phyloP scores from a whole-genome alignment of 345 rosid genomes.

The Sisymbrium irio region DNA sequence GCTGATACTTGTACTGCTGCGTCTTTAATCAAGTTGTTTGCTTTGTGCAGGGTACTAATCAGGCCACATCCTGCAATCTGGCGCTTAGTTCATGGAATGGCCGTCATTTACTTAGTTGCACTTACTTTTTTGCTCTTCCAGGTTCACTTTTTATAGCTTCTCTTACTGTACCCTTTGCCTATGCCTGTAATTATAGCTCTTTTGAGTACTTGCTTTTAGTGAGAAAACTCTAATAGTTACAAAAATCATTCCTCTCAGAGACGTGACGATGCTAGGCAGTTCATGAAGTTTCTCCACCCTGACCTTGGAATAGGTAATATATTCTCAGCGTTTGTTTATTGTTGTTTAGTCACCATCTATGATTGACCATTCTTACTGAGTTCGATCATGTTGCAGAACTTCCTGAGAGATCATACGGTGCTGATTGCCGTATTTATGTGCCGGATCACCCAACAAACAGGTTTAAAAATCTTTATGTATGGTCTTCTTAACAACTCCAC shows the following conservation, averaged over 20 bases:
- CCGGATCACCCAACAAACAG: slow-evolving; percentile 89
- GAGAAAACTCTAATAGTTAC: slow-evolving; percentile 33
- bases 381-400: slow-evolving; percentile 59
- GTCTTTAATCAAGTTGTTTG: slow-evolving; percentile 24
- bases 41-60: slow-evolving; percentile 67
- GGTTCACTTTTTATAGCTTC: slow-evolving; percentile 45
- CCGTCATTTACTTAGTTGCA: slow-evolving; percentile 82
- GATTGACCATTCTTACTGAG: slow-evolving; percentile 8
- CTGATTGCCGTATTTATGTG: slow-evolving; percentile 85
- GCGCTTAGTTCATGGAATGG: slow-evolving; percentile 99
- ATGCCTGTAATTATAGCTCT: slow-evolving; percentile 13
- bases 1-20: slow-evolving; percentile 11
- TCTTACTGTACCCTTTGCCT: background rate
- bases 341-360: background rate
- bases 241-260: slow-evolving; percentile 45
- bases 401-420: slow-evolving; percentile 97
- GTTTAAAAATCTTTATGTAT: slow-evolving; percentile 99
- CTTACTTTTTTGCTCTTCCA: slow-evolving; percentile 98
- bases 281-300: slow-evolving; percentile 98
- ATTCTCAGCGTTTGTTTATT: slow-evolving; percentile 1
- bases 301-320: slow-evolving; percentile 90
- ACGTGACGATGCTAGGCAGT: slow-evolving; percentile 93
- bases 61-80: slow-evolving; percentile 99
- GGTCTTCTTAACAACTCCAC: slow-evolving; percentile 61
- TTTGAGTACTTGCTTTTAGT: background rate